phyloP scores from a whole-genome alignment of 2,329 filamentous ascomycete genomes.

The Coleophoma cylindrospora region DNA sequence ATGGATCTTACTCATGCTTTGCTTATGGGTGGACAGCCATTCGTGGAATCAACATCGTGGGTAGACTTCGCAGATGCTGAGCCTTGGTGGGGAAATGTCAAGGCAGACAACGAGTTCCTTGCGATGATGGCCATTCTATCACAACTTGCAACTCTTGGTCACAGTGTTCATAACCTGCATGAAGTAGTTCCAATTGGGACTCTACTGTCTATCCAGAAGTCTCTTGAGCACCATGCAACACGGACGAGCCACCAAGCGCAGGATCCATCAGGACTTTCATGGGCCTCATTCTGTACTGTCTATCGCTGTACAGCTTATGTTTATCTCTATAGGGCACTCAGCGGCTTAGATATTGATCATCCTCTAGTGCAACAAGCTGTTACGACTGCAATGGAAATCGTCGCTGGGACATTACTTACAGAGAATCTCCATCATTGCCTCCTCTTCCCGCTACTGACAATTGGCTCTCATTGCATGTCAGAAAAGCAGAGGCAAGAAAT shows the following conservation, averaged over 20 bases:
- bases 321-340: slow-evolving; percentile 37
- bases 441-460: slow-evolving; percentile 32
- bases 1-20: slow-evolving; percentile 37
- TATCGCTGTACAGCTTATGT: slow-evolving; percentile 30
- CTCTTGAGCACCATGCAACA: slow-evolving; percentile 19
- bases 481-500: slow-evolving; percentile 22
- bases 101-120: slow-evolving; percentile 24
- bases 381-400: slow-evolving; percentile 29
- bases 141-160: slow-evolving; percentile 29
- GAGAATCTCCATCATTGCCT: slow-evolving; percentile 34
- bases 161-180: slow-evolving; percentile 19
- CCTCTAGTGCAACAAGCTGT: slow-evolving; percentile 34
- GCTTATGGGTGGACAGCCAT: slow-evolving; percentile 31
- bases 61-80: slow-evolving; percentile 31
- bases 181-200: slow-evolving; percentile 17
- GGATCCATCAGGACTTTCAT: slow-evolving; percentile 21
- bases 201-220: slow-evolving; percentile 17
- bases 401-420: slow-evolving; percentile 29
- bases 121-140: slow-evolving; percentile 26
- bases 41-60: slow-evolving; percentile 33
- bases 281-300: slow-evolving; percentile 32
- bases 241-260: slow-evolving; percentile 6
- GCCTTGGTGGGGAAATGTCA: slow-evolving; percentile 35
- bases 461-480: slow-evolving; percentile 29
- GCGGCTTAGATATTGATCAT: slow-evolving; percentile 32